phyloP scores from a whole-genome alignment of 1,284 basidiomycete species.

The Lentinus polychrous region DNA sequence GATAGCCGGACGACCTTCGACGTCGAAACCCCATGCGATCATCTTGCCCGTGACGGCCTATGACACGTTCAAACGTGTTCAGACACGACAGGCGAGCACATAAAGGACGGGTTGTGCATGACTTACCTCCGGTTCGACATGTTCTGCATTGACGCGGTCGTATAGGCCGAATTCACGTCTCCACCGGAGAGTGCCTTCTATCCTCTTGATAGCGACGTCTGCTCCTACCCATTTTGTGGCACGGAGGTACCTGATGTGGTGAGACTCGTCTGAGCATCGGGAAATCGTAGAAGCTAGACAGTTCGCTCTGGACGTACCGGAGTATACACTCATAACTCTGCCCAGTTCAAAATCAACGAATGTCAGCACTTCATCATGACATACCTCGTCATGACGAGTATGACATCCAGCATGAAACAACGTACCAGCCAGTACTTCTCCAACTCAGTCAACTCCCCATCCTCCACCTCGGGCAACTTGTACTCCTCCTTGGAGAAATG shows the following conservation, averaged over 20 bases:
- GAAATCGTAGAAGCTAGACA: background rate
- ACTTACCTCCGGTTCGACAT: conserved; percentile 65
- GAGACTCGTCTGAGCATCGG: background rate
- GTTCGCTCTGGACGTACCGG: conserved; percentile 38
- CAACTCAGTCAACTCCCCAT: conserved; percentile 46
- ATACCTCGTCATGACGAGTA: background rate
- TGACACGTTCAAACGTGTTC: background rate
- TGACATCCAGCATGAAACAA: conserved; percentile 8
- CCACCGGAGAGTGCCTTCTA: conserved; percentile 70
- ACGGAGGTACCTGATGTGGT: conserved; percentile 47
- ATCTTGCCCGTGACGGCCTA: conserved; percentile 71
- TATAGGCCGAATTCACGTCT: conserved; percentile 68
- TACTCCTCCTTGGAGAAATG: conserved; percentile 54
- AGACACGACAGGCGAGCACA: background rate
- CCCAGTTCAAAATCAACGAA: background rate
- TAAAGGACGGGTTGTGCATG: background rate
- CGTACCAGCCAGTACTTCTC: conserved; percentile 73
- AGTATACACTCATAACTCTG: conserved; percentile 65
- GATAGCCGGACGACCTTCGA: conserved; percentile 55
- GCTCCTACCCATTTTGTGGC: conserved; percentile 63
- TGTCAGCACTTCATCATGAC: too few species aligned
- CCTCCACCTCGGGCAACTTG: conserved; percentile 40
- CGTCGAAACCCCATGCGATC: conserved; percentile 73
- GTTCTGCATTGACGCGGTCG: conserved; percentile 44
- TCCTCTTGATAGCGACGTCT: conserved; percentile 46